Percentiles rank a stretch among this genome's conserved stretches.
Evolutionary conservation across 805 yeast genomes (phyloP).

Genomic region (Metschnikowia shivogae): DNA sequence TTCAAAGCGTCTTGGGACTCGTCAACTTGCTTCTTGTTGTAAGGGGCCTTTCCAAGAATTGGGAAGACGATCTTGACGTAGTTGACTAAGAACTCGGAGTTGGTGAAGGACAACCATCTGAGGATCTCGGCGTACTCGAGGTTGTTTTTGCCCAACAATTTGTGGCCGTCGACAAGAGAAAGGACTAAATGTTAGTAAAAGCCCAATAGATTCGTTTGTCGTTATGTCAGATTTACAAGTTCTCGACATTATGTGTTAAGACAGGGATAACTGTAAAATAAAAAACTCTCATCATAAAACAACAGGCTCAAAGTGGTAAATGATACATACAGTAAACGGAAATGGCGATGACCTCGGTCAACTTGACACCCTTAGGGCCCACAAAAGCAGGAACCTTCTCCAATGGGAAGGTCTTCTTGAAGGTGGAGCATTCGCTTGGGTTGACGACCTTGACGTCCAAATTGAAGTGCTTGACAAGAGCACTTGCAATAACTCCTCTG

Average conservation of each 20-base stretch:
- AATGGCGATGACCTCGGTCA: slow-evolving; percentile 67
- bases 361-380: slow-evolving; percentile 69
- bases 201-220: not conserved
- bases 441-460: slow-evolving; percentile 54
- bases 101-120: slow-evolving; percentile 75
- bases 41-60: slow-evolving; percentile 61
- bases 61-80: slow-evolving; percentile 52
- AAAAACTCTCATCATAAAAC: slow-evolving; percentile 52
- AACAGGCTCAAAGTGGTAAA: not conserved
- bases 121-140: slow-evolving; percentile 63
- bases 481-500: slow-evolving; percentile 36
- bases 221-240: slow-evolving; percentile 45
- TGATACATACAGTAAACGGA: slow-evolving; percentile 50
- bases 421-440: slow-evolving; percentile 37
- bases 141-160: slow-evolving; percentile 61
- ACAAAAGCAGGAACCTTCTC: slow-evolving; percentile 62
- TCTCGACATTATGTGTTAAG: slow-evolving; percentile 76
- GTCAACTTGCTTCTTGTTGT: slow-evolving; percentile 70
- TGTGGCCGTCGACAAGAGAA: slow-evolving; percentile 41
- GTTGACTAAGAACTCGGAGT: slow-evolving; percentile 56
- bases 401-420: slow-evolving; percentile 56
- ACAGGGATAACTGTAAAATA: slow-evolving; percentile 79
- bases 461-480: slow-evolving; percentile 53
- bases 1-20: slow-evolving; percentile 35
- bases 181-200: slow-evolving; percentile 36